Evolutionary conservation across 176 grass and related monocot genomes (phyloP), one percentile per base, ranked within the genome.

Genomic region (Aegilops tauschii): DNA sequence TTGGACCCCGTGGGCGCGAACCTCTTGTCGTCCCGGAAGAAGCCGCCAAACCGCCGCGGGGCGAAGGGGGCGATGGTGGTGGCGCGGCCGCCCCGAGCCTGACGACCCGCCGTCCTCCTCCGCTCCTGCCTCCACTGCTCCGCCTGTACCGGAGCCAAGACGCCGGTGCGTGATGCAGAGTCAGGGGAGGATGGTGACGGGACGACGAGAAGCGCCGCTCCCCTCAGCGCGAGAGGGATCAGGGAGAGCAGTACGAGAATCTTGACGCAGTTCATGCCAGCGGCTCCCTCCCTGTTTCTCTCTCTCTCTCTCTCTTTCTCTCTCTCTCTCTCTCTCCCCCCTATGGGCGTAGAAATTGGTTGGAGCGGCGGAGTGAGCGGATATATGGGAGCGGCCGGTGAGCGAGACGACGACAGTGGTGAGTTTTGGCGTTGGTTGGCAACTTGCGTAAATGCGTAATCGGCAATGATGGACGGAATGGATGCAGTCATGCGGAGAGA

Each of bases 1-100:
- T 94, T 94, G 1, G 92, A 92, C 28, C 92, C 92, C 9, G 92
- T 89, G 2, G 92, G 92, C 36, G 92, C 78, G 87, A 94, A 94
- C 85, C 92, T 87, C 89, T 94, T 94, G 52, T 94, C 86, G 59
- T 87, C 92, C 28, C n/a, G 58, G 84, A 89, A 89, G 80, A 79
- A 56, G 30, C 25, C 65, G 52, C 81, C 58, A 79, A 91, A 86
- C 73, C 79, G 73, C 83, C 88, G 71, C 44, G 72, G 77, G 40
- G 63, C 25, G 79, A 84, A 83, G 65, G 56, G 56, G 7, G 23
- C 82, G 61, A 75, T 8, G 73, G 37, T 7, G 65, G 36, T 6
- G 29, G 28, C 47, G 47, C 47, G 78, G 69, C 58, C 69, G 21
- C 47, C 56, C 29, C 25, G 63, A 6, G 50, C 1, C 16, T 54